These are phyloP conservation scores for Aeschynomene evenia DNA, from an alignment of 306 rosid genomes.

Conservation along the genomic window DNA sequence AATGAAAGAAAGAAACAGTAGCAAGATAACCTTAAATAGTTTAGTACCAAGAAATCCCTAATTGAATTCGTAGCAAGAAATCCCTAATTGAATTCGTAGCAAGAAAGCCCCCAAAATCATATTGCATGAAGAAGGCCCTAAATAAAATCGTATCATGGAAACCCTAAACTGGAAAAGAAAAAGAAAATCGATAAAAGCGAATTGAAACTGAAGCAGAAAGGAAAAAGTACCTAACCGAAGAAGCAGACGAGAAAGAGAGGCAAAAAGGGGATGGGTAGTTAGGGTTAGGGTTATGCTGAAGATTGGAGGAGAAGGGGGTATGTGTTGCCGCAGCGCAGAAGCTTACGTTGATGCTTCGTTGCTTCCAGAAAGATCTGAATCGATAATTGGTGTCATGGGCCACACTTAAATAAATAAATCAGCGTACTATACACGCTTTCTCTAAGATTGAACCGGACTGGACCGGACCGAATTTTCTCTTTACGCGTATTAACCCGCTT, in stretches of 20 bases:
- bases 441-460: conserved; percentile 2
- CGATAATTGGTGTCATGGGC: not conserved
- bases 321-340: not conserved
- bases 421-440: not conserved
- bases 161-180: not conserved
- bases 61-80: not conserved
- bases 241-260: not conserved
- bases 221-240: conserved; percentile 15
- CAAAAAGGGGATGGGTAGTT: not conserved
- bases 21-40: too few species aligned
- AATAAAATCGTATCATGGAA: not conserved
- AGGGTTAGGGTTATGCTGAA: conserved; percentile 25
- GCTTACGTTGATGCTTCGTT: conserved; percentile 6
- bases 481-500: conserved; percentile 12
- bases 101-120: not conserved
- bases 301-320: not conserved
- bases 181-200: not conserved
- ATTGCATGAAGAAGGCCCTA: not conserved
- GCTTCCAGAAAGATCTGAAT: conserved; percentile 31
- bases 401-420: not conserved
- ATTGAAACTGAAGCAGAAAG: conserved; percentile 4
- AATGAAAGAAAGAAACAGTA: too few species aligned
- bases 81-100: not conserved
- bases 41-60: not conserved
- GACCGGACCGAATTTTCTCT: not conserved